Evolutionary conservation across 1,284 basidiomycete species (phyloP), one percentile per base, ranked within the genome.

Genomic region (Pisolithus thermaeus): DNA sequence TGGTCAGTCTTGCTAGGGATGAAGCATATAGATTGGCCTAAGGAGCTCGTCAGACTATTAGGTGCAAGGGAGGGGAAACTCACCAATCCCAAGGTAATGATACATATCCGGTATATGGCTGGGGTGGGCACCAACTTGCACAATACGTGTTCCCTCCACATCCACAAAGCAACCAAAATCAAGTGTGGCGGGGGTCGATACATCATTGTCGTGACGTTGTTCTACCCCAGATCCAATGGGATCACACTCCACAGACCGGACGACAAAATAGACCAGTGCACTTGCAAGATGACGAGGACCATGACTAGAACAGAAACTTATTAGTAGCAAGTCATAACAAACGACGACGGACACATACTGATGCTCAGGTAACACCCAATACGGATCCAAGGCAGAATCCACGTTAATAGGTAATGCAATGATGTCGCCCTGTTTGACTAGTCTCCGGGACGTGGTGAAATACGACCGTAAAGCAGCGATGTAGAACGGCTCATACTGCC

Each of bases 161-260:
- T 97, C 91, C 12, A 96, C 76, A 78, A 90, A 90, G 62, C 89
- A 96, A 0, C 96, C 96, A 7, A 94, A 66, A 62, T 91, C 82
- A 7, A 90, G 90, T 7, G 76, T 64, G 0, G 76, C 74, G 2
- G 75, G 73, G 27, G 75, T 75, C 32, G 32, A 12, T 14, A 35
- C 32, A 38, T 75, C 64, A 55, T 22, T 7, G 23, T 12, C 23
- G 16, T 27, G 41, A 42, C 3, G 8, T 16, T 43, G 42, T 16
- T 6, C 22, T 8, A 27, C 23, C 14, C n/a, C 42, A 4, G 27
- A 30, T 25, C 9, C 25, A 43, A 43, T n/a, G n/a, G 42, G 64
- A 51, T 84, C 82, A 59, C 84, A 80, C 36, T 90, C 83, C 22
- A 97, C 70, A 50, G 87, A 81, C 8, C 90, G 89, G 50, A 98